Conservation (phyloP, 164 flowering plant genomes). For the Piper betle region DNA sequence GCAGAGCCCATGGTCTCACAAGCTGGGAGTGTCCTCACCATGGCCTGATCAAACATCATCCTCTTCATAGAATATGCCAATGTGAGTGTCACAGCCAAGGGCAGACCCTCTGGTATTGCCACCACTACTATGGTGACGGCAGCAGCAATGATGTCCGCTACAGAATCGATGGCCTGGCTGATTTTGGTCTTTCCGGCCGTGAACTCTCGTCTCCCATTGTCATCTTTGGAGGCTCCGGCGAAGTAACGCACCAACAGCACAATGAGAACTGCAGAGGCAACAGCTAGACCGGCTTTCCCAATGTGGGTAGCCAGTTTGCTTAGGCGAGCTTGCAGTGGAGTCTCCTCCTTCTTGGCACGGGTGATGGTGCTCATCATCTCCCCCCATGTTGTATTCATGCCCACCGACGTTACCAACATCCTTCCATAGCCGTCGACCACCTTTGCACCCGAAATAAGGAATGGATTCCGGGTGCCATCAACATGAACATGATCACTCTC, state of each 20-base stretch:
- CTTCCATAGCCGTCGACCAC: conserved; percentile 46
- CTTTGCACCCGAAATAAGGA: conserved; percentile 53
- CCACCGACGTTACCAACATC: conserved; percentile 55
- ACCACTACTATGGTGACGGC: conserved; percentile 74
- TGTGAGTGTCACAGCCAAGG: conserved; percentile 62
- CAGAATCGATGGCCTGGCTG: conserved; percentile 29
- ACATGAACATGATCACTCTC: conserved; percentile 56
- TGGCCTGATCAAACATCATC: conserved; percentile 73
- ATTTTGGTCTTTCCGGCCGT: conserved; percentile 18
- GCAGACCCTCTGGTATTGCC: conserved; percentile 78
- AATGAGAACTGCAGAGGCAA: conserved; percentile 52
- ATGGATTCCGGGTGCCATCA: conserved; percentile 27
- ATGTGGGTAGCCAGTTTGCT: conserved; percentile 45
- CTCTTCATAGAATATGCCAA: conserved; percentile 76
- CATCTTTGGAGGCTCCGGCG: conserved; percentile 41
- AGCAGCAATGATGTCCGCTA: conserved; percentile 36
- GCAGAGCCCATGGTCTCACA: conserved; percentile 87
- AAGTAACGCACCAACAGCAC: no score
- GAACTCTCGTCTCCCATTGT: conserved; percentile 28
- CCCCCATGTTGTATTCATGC: conserved; percentile 22
- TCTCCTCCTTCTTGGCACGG: conserved; percentile 17
- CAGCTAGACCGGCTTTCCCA: conserved; percentile 58
- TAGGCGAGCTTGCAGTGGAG: conserved; percentile 51
- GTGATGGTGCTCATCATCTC: not conserved
- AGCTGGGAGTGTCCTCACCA: conserved; percentile 66